Evolutionary conservation across 495 filamentous ascomycete species (phyloP).

Genomic region (Hyaloscypha variabilis): DNA sequence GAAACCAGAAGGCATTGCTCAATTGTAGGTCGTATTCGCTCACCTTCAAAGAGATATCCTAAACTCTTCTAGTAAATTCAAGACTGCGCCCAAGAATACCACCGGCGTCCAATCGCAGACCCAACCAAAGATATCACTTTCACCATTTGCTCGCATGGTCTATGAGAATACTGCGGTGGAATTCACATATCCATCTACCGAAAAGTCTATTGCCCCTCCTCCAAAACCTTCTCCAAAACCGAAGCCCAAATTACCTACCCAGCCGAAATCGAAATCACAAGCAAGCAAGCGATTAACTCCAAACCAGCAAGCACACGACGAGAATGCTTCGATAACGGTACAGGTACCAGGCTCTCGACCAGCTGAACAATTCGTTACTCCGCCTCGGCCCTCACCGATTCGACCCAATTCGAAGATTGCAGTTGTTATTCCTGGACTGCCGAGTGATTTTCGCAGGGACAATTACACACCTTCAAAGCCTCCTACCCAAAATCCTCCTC

Average conservation of each 20-base stretch:
- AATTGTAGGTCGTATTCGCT: constrained; percentile 36
- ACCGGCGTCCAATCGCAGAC: neutral
- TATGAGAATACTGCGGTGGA: constrained; percentile 26
- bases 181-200: constrained; percentile 28
- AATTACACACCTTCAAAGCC: constrained; percentile 24
- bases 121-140: constrained; percentile 19
- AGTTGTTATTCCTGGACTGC: constrained; percentile 26
- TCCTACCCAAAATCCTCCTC: neutral
- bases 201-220: constrained; percentile 15
- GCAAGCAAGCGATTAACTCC: constrained; percentile 19
- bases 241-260: constrained; percentile 25
- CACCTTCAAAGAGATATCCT: constrained; percentile 22
- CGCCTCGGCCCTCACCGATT: constrained; percentile 13
- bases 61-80: constrained; percentile 64
- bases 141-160: constrained; percentile 31
- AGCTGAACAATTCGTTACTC: constrained; percentile 12
- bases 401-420: constrained; percentile 14
- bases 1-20: constrained; percentile 66
- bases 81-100: constrained; percentile 40
- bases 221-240: constrained; percentile 22
- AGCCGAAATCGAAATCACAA: constrained; percentile 26
- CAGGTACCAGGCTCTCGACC: constrained; percentile 20
- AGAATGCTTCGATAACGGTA: constrained; percentile 36
- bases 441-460: constrained; percentile 16
- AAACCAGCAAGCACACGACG: constrained; percentile 32